phyloP scores from a whole-genome alignment of 495 filamentous ascomycete species.

The Monascus purpureus region DNA sequence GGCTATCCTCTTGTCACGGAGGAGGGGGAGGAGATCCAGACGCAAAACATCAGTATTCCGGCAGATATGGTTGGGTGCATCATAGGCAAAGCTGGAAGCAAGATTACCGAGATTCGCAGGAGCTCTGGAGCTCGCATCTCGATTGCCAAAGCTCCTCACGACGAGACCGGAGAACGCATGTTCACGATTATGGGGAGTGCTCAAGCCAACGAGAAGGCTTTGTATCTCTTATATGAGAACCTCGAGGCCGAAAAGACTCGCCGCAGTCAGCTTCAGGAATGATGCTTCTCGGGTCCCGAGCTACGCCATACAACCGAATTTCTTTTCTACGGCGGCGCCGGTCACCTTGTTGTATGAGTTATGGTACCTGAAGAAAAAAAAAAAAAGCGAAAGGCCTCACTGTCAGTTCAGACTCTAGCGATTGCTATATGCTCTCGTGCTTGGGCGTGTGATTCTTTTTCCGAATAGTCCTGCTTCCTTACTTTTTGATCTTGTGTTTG shows the following conservation, averaged over 20 bases:
- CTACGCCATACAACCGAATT: no score
- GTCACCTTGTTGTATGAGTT: no score
- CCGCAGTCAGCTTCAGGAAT: constrained; percentile 69
- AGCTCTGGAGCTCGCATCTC: constrained; percentile 93
- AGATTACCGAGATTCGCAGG: constrained; percentile 96
- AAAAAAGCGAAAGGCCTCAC: no score
- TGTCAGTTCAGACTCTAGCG: no score
- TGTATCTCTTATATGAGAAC: constrained; percentile 96
- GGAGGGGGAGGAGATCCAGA: constrained; percentile 94
- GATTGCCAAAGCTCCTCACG: constrained; percentile 95
- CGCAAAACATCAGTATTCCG: constrained; percentile 98
- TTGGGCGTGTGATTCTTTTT: no score
- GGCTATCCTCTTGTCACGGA: constrained; percentile 77
- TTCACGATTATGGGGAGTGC: constrained; percentile 97
- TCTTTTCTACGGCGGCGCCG: no score
- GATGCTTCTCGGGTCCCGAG: no score
- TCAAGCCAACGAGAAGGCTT: constrained; percentile 81
- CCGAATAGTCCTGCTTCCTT: no score
- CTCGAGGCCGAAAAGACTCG: constrained; percentile 97
- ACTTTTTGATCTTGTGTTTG: no score
- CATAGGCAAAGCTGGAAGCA: constrained; percentile 84
- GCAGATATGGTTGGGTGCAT: constrained; percentile 99
- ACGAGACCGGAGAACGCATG: constrained; percentile 96
- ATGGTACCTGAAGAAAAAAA: no score
- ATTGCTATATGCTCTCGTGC: no score